A percentile compares a stretch with the other conserved stretches of the same genome.
Conservation (phyloP, 306 rosid species). For the Hippophae gyantsensis region DNA sequence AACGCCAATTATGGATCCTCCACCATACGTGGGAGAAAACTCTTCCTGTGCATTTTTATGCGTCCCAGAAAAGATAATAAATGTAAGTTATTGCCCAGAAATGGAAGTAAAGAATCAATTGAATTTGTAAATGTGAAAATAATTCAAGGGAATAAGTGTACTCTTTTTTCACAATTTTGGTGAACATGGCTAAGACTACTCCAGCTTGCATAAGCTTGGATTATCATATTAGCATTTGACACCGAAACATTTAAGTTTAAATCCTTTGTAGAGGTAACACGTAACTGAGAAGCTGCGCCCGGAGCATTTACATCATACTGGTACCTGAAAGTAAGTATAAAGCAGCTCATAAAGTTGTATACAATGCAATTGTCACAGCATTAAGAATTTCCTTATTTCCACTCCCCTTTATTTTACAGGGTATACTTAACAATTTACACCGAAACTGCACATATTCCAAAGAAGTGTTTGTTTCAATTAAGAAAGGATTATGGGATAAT, state of each 20-base stretch:
- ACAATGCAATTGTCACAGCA: neutral
- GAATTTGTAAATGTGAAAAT: conserved; percentile 2
- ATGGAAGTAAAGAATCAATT: conserved; percentile 3
- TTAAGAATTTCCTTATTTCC: neutral
- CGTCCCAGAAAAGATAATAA: conserved; percentile 3
- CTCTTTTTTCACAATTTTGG: conserved; percentile 41
- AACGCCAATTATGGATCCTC: conserved; percentile 39
- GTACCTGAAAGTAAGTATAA: conserved; percentile 41
- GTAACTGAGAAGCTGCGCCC: conserved; percentile 85
- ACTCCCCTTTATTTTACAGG: neutral
- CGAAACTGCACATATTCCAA: neutral
- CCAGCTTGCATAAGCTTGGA: conserved; percentile 99
- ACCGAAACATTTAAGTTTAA: conserved; percentile 84
- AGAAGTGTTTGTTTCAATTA: too few relatives aligned
- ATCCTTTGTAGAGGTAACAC: conserved; percentile 77
- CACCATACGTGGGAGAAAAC: conserved; percentile 54
- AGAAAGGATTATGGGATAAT: too few relatives aligned
- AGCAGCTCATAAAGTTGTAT: conserved; percentile 6
- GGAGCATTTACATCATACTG: conserved; percentile 68
- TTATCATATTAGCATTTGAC: conserved; percentile 85
- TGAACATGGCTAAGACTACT: conserved; percentile 58
- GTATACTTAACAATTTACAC: neutral
- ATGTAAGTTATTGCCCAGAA: conserved; percentile 2
- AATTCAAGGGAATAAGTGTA: conserved; percentile 24
- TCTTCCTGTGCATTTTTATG: conserved; percentile 35